phyloP scores from a whole-genome alignment of 331 rosid species.

The Saraca asoca region DNA sequence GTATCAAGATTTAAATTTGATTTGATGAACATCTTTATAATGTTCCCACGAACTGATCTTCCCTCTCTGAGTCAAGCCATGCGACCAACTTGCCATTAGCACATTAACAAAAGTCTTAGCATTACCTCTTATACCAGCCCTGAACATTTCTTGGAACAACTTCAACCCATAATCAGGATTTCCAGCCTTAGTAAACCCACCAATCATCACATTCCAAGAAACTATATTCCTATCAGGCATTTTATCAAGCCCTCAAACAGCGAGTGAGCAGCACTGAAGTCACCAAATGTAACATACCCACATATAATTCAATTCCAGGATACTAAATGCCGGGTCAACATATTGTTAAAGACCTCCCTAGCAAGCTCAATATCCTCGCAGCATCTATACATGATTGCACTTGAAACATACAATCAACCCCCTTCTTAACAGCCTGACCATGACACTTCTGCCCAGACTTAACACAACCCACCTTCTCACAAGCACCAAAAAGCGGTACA shows the following conservation, averaged over 20 bases:
- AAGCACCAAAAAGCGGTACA: slow-evolving; percentile 56
- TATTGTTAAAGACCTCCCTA: slow-evolving; percentile 50
- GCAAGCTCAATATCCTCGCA: slow-evolving; percentile 52
- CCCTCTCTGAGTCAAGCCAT: slow-evolving; percentile 54
- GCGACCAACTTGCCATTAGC: slow-evolving; percentile 62
- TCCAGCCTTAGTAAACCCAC: slow-evolving; percentile 62
- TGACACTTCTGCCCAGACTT: slow-evolving; percentile 55
- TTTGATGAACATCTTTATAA: slow-evolving; percentile 37
- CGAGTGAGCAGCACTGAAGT: slow-evolving; percentile 43
- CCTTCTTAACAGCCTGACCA: slow-evolving; percentile 63
- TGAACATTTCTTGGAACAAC: slow-evolving; percentile 66
- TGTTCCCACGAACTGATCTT: slow-evolving; percentile 65
- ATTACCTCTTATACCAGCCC: slow-evolving; percentile 48
- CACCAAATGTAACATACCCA: slow-evolving; percentile 43
- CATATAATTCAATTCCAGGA: slow-evolving; percentile 72
- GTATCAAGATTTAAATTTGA: slow-evolving; percentile 50
- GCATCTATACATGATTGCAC: slow-evolving; percentile 64
- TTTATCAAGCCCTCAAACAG: slow-evolving; percentile 59
- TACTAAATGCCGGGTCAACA: slow-evolving; percentile 50
- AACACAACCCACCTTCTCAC: slow-evolving; percentile 49
- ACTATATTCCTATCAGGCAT: slow-evolving; percentile 64
- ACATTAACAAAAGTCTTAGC: slow-evolving; percentile 54
- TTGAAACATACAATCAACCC: slow-evolving; percentile 49
- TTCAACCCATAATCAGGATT: slow-evolving; percentile 66
- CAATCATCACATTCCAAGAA: slow-evolving; percentile 64